Base-by-base conservation (phyloP, 441 rosid genomes). In the Populus hybrid region DNA sequence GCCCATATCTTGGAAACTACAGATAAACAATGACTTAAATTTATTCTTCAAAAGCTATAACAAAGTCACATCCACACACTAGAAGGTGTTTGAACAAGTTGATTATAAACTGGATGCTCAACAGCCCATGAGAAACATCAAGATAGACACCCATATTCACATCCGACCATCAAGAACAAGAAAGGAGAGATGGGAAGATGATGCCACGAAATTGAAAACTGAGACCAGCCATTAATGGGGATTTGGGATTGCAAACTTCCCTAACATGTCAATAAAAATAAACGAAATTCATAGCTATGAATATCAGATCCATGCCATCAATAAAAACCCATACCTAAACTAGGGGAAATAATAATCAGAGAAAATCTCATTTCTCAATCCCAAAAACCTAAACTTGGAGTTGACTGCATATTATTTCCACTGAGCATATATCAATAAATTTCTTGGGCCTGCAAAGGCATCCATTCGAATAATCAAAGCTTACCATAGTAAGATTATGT, bases 1-100 rank as follows among this genome's bases (percentile, higher is more conserved):
- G 91, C 82, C 89, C 93, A 89, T 75, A 84, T 80, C 87, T 84
- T 91, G 26, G 93, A 80, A 84, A 82, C 98, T 90, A 85, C 75
- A 78, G 63, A 77, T 63, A 79, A 21, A 46, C n/a, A 85, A 23
- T 26, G 3, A n/a, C 23, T 14, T 1, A 26, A 70, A 69, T 38
- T 50, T 35, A 21, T 38, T 73, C n/a, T 73, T 66, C 61, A 76
- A 79, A 67, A 77, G 76, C 76, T 59, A 46, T 6, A 65, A n/a
- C 34, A 59, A 75, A 5, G 36, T 77, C 66, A 23, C 32, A 75
- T 18, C 30, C 28, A 28, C 20, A 30, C 30, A 36, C 35, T 23
- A 36, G 57, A 71, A 61, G 23, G 66, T 10, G 14, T n/a, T 21
- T 23, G n/a, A 34, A 10, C 26, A 61, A 8, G 26, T 9, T 61